phyloP scores from a whole-genome alignment of 1,139 yeast genomes.

The Diutina catenulata region DNA sequence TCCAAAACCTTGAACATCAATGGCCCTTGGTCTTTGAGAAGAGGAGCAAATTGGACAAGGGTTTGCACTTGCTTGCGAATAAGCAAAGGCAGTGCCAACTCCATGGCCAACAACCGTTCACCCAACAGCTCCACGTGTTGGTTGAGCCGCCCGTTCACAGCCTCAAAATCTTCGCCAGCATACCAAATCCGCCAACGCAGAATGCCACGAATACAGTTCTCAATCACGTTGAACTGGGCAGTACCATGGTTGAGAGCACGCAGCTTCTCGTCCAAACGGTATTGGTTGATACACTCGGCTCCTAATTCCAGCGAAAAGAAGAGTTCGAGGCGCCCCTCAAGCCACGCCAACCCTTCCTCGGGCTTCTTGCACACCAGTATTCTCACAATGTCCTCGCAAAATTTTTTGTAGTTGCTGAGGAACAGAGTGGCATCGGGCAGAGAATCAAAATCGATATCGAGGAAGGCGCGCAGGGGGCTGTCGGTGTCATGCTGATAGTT shows the following conservation, averaged over 20 bases:
- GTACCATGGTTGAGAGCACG: constrained; percentile 67
- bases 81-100: constrained; percentile 67
- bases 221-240: constrained; percentile 78
- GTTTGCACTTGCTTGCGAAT: constrained; percentile 84
- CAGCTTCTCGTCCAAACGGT: constrained; percentile 47
- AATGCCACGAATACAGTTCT: constrained; percentile 83
- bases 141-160: constrained; percentile 43
- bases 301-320: constrained; percentile 76
- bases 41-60: constrained; percentile 92
- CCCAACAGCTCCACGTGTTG: constrained; percentile 66
- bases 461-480: constrained; percentile 48
- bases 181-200: constrained; percentile 98
- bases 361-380: constrained; percentile 81
- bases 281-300: constrained; percentile 43
- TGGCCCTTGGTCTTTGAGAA: constrained; percentile 61
- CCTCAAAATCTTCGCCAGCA: constrained; percentile 48
- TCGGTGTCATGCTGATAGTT: constrained; percentile 62
- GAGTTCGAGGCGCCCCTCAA: constrained; percentile 57
- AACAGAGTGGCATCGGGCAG: constrained; percentile 71
- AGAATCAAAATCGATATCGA: constrained; percentile 82
- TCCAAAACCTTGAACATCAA: constrained; percentile 78
- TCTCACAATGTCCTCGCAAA: constrained; percentile 84
- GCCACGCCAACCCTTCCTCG: constrained; percentile 71
- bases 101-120: constrained; percentile 62
- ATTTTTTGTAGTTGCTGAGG: constrained; percentile 67